Conservation (phyloP, 148 eudicot species). For the Amaranthus cruentus region DNA sequence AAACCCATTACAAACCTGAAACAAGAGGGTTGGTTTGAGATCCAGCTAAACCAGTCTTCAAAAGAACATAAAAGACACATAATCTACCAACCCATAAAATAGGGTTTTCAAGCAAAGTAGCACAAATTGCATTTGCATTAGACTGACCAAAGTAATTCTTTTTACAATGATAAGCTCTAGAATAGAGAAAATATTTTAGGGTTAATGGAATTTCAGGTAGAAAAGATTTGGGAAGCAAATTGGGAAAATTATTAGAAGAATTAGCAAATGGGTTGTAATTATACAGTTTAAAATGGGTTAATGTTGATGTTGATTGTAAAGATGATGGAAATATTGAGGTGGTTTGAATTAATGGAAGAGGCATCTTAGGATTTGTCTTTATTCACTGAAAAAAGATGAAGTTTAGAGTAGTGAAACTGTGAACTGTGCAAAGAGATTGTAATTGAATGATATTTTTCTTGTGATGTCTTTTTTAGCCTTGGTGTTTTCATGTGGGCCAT, state of each 20-base stretch:
- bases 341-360: constrained; percentile 5
- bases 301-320: constrained; percentile 13
- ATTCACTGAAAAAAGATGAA: not conserved
- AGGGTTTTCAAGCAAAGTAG: constrained; percentile 68
- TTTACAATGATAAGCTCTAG: constrained; percentile 9
- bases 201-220: constrained; percentile 30
- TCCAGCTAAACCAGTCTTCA: constrained; percentile 93
- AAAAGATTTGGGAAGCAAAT: constrained; percentile 33
- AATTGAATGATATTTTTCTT: no score
- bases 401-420: not conserved
- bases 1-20: constrained; percentile 30
- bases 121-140: constrained; percentile 16
- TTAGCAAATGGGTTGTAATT: constrained; percentile 5
- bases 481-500: no score
- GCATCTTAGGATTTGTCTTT: constrained; percentile 6
- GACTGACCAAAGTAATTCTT: constrained; percentile 2
- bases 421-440: no score
- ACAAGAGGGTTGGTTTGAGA: constrained; percentile 65
- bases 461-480: no score
- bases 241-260: not conserved
- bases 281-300: constrained; percentile 9
- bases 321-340: constrained; percentile 11
- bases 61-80: constrained; percentile 80
- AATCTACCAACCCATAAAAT: constrained; percentile 80
- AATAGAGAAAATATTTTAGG: constrained; percentile 9